phyloP scores from a whole-genome alignment of 176 grass and related monocot genomes.

The Guadua angustifolia region DNA sequence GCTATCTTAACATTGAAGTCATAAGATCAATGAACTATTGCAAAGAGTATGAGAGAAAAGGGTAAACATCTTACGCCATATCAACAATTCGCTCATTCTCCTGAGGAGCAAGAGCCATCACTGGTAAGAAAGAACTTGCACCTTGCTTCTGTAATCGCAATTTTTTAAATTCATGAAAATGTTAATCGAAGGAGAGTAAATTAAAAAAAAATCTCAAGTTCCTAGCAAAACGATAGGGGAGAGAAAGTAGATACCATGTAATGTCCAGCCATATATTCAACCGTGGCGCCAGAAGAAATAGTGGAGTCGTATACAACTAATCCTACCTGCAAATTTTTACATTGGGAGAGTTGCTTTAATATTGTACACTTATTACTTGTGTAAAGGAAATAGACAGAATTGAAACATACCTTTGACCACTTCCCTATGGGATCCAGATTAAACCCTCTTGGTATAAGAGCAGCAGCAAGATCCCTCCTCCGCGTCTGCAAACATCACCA shows the following conservation, averaged over 20 bases:
- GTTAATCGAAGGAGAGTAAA: background rate
- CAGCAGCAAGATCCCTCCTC: conserved; percentile 93
- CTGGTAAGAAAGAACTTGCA: conserved; percentile 95
- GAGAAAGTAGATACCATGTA: conserved; percentile 71
- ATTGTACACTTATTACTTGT: background rate
- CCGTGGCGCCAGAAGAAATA: conserved; percentile 87
- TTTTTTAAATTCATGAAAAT: conserved; percentile 12
- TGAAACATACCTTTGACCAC: conserved; percentile 88
- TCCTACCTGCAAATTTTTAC: conserved; percentile 72
- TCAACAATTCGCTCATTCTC: conserved; percentile 94
- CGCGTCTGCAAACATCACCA: conserved; percentile 59
- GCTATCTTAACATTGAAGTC: background rate
- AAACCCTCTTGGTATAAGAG: conserved; percentile 97
- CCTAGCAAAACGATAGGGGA: conserved; percentile 11
- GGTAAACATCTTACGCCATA: conserved; percentile 87
- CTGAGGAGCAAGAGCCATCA: conserved; percentile 97
- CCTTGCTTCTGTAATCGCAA: conserved; percentile 84
- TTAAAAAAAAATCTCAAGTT: background rate
- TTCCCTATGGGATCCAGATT: conserved; percentile 97
- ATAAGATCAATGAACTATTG: conserved; percentile 24
- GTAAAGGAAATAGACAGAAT: background rate
- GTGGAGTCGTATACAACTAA: conserved; percentile 96
- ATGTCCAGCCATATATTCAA: conserved; percentile 98
- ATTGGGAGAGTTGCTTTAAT: conserved; percentile 12
- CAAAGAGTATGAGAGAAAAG: conserved; percentile 9